phyloP scores from a whole-genome alignment of 179 eudicot species.

The Drosera spatulata region DNA sequence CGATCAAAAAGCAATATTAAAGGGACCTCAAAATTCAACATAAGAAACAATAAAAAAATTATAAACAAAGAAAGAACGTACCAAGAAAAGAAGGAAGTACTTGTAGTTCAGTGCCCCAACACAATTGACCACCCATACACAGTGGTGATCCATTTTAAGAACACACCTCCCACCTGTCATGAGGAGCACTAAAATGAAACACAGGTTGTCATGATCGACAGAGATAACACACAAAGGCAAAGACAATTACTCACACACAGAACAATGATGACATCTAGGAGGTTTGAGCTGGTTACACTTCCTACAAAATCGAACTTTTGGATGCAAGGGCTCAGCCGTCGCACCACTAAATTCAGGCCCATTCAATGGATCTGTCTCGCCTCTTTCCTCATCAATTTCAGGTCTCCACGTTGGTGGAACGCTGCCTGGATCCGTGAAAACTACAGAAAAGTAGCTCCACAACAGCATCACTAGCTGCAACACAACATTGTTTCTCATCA shows the following conservation, averaged over 20 bases:
- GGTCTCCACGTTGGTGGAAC: conserved; percentile 96
- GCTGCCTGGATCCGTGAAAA: conserved; percentile 87
- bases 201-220: background rate
- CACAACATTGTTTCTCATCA: background rate
- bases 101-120: conserved; percentile 97
- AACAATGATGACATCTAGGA: conserved; percentile 97
- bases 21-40: background rate
- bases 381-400: conserved; percentile 71
- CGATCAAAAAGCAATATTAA: too few relatives aligned
- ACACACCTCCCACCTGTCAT: conserved; percentile 86
- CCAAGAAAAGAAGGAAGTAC: conserved; percentile 97
- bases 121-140: conserved; percentile 99
- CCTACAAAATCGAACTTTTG: conserved; percentile 64
- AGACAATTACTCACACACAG: conserved; percentile 75
- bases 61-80: conserved; percentile 13
- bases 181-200: conserved; percentile 6
- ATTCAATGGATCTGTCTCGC: conserved; percentile 62
- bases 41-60: background rate
- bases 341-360: conserved; percentile 39
- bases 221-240: background rate
- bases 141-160: conserved; percentile 98
- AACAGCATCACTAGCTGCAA: conserved; percentile 85
- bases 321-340: conserved; percentile 35
- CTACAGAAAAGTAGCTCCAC: conserved; percentile 94
- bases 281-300: conserved; percentile 96